Evolutionary conservation across 2,329 filamentous ascomycete genomes (phyloP).

Genomic region (Coleophoma crateriformis): DNA sequence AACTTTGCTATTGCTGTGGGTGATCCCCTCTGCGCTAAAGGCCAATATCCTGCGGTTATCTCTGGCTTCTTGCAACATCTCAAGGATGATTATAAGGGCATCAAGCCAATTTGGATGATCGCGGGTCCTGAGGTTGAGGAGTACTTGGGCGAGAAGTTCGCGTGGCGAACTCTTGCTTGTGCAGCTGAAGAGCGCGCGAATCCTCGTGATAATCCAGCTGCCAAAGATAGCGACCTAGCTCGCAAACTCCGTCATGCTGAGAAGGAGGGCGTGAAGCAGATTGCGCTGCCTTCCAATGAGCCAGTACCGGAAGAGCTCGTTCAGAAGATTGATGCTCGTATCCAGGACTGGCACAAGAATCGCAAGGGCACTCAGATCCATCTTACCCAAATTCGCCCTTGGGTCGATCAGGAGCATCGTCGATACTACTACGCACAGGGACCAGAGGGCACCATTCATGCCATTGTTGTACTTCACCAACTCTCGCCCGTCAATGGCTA

Average conservation of each 20-base stretch:
- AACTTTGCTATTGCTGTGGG: constrained; percentile 82
- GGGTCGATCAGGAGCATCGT: constrained; percentile 77
- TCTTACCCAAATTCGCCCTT: constrained; percentile 82
- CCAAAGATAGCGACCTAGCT: constrained; percentile 69
- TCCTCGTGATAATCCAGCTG: constrained; percentile 59
- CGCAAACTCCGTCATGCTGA: constrained; percentile 82
- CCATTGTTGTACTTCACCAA: constrained; percentile 78
- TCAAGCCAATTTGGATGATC: constrained; percentile 85
- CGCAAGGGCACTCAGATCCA: constrained; percentile 86
- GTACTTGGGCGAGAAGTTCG: constrained; percentile 71
- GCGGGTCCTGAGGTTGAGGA: constrained; percentile 75
- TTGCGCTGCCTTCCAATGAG: constrained; percentile 62
- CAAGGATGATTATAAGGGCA: constrained; percentile 60
- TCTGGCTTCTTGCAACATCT: constrained; percentile 70
- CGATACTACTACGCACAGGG: constrained; percentile 81
- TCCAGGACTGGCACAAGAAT: constrained; percentile 72
- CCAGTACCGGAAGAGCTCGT: constrained; percentile 61
- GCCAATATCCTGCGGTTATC: constrained; percentile 71
- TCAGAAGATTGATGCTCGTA: constrained; percentile 63
- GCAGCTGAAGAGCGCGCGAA: constrained; percentile 86
- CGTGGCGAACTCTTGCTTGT: constrained; percentile 85
- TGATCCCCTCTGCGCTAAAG: constrained; percentile 76
- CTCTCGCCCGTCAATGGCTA: constrained; percentile 77
- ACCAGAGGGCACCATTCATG: constrained; percentile 64
- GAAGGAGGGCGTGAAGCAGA: constrained; percentile 76